Conservation (phyloP, 1,284 basidiomycete genomes). For the Caloboletus firmus region DNA sequence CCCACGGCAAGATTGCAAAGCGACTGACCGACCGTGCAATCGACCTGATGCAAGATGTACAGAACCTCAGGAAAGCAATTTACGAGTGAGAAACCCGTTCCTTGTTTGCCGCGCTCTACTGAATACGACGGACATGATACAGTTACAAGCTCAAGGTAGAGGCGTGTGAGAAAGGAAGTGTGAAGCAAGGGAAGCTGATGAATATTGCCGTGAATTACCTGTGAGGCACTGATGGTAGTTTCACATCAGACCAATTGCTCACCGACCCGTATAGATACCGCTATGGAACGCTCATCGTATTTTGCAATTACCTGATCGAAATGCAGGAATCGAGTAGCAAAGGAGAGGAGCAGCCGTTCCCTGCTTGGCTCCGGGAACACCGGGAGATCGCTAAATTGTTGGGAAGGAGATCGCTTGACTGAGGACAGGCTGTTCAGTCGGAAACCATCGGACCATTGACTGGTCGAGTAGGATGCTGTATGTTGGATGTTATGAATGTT, state of each 20-base stretch:
- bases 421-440: constrained; percentile 4
- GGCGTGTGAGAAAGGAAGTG: constrained; percentile 74
- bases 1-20: constrained; percentile 91
- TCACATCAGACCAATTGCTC: constrained; percentile 4
- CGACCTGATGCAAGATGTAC: constrained; percentile 91
- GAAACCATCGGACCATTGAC: not conserved
- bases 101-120: not conserved
- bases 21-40: constrained; percentile 85
- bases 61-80: constrained; percentile 89
- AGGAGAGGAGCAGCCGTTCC: constrained; percentile 59
- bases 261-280: constrained; percentile 53
- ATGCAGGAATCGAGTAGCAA: constrained; percentile 47
- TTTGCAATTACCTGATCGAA: constrained; percentile 95
- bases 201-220: constrained; percentile 84
- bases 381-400: constrained; percentile 84
- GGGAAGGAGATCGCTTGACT: constrained; percentile 74
- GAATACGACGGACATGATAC: constrained; percentile 7
- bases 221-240: constrained; percentile 42
- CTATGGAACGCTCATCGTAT: constrained; percentile 91
- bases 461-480: not conserved
- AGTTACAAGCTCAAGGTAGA: constrained; percentile 92
- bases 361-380: constrained; percentile 79
- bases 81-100: constrained; percentile 66
- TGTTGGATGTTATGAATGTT: not conserved
- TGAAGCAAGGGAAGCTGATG: constrained; percentile 73